These are phyloP conservation scores for Volvox africanus DNA, from an alignment of 139 green algal genomes.

Conservation along the genomic window DNA sequence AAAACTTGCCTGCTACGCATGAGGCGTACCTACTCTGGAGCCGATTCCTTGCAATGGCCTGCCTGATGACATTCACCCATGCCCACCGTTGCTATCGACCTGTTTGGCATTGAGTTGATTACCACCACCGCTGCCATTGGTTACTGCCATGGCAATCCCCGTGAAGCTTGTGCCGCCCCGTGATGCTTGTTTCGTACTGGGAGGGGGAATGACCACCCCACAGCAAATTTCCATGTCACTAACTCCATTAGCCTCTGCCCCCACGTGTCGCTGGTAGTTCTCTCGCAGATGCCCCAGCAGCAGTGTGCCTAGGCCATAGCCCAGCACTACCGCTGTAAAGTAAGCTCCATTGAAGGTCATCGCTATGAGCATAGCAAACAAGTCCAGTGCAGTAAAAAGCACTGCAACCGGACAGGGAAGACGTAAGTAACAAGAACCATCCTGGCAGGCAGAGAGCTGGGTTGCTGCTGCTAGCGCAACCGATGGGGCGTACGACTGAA, in stretches of 20 bases:
- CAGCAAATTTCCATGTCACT: neutral
- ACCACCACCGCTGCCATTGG: neutral
- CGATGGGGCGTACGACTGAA: too few relatives aligned
- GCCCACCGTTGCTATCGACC: too few relatives aligned
- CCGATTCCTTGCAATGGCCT: too few relatives aligned
- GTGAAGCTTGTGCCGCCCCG: neutral
- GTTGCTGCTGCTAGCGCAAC: too few relatives aligned
- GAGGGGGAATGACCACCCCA: neutral
- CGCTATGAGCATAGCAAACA: slow-evolving; percentile 61
- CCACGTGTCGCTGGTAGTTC: slow-evolving; percentile 24
- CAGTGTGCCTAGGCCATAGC: slow-evolving; percentile 53
- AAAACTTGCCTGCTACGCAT: too few relatives aligned
- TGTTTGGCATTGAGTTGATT: neutral
- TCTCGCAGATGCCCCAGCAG: slow-evolving; percentile 40
- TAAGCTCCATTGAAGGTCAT: slow-evolving; percentile 72
- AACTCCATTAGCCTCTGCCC: neutral
- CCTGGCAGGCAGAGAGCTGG: too few relatives aligned
- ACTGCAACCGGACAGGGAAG: neutral
- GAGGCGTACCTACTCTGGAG: too few relatives aligned
- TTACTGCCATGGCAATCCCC: neutral
- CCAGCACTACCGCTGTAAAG: slow-evolving; percentile 59
- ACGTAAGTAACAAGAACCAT: too few relatives aligned
- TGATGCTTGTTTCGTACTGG: neutral
- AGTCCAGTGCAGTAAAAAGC: slow-evolving; percentile 41
- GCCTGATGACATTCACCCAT: too few relatives aligned